phyloP scores from a whole-genome alignment of 1,139 yeast species.

The Saccharomyces uvarum region DNA sequence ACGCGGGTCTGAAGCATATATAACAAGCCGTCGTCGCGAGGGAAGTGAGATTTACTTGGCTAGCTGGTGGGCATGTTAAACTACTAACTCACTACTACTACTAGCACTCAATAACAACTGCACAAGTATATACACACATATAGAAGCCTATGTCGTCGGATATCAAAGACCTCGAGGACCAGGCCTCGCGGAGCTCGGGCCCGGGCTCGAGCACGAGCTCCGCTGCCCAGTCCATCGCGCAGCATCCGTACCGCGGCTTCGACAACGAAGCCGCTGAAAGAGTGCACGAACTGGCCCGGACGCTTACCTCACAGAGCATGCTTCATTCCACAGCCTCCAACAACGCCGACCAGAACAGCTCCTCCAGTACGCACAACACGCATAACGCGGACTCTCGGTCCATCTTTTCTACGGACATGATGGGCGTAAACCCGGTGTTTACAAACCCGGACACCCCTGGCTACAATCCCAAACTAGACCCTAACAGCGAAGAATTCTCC shows the following conservation, averaged over 20 bases:
- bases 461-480: constrained; percentile 44
- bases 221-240: background rate
- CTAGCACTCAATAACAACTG: background rate
- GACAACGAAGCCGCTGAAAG: constrained; percentile 2
- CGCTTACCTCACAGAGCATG: constrained; percentile 3
- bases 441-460: constrained; percentile 17
- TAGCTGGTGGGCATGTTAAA: background rate
- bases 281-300: constrained; percentile 4
- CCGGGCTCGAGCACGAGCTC: background rate
- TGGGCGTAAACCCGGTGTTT: constrained; percentile 21
- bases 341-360: background rate
- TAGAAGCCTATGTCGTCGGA: background rate
- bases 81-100: background rate
- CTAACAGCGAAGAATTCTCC: constrained; percentile 48
- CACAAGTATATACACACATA: background rate
- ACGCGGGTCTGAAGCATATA: background rate
- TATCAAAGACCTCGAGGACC: background rate
- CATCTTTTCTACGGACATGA: constrained; percentile 4
- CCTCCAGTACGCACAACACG: background rate
- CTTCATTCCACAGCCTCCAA: background rate
- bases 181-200: background rate
- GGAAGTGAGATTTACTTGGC: background rate
- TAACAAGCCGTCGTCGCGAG: background rate
- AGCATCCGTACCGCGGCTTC: constrained; percentile 3
- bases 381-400: constrained; percentile 1